Percentiles rank a stretch among this genome's conserved stretches.
Evolutionary conservation across 108 stramenopile species (phyloP).

Genomic region (Nitzschia sp.): DNA sequence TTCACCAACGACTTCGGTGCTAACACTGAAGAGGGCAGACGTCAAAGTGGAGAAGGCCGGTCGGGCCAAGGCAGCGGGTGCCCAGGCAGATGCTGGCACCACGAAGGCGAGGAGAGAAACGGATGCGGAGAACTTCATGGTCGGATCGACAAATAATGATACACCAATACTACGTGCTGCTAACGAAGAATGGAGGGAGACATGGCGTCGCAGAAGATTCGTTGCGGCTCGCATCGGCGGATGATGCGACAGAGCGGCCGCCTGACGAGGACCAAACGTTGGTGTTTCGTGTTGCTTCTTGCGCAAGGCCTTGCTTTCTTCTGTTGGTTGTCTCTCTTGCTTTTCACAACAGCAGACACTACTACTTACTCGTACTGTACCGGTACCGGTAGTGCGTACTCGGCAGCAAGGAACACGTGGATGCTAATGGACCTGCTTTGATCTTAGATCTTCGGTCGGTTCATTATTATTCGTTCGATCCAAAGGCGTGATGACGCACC

Average conservation of each 20-base stretch:
- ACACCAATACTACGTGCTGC: background rate
- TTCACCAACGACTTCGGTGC: conserved; percentile 68
- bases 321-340: too few relatives aligned
- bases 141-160: conserved; percentile 7
- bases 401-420: conserved; percentile 2
- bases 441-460: background rate
- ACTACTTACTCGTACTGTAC: too few relatives aligned
- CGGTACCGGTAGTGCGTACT: too few relatives aligned
- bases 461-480: background rate
- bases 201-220: conserved; percentile 1
- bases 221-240: background rate
- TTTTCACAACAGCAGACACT: too few relatives aligned
- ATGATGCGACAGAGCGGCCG: background rate
- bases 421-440: background rate
- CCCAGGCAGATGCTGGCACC: conserved; percentile 51
- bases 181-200: background rate
- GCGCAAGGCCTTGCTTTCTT: too few relatives aligned
- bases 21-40: conserved; percentile 28
- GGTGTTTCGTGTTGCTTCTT: too few relatives aligned
- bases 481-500: background rate
- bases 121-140: conserved; percentile 65
- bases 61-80: conserved; percentile 25
- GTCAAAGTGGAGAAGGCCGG: conserved; percentile 17
- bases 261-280: background rate
- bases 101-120: conserved; percentile 55